Evolutionary conservation across 345 rosid species (phyloP), one percentile per base, ranked within the genome.

Genomic region (Populus alba): DNA sequence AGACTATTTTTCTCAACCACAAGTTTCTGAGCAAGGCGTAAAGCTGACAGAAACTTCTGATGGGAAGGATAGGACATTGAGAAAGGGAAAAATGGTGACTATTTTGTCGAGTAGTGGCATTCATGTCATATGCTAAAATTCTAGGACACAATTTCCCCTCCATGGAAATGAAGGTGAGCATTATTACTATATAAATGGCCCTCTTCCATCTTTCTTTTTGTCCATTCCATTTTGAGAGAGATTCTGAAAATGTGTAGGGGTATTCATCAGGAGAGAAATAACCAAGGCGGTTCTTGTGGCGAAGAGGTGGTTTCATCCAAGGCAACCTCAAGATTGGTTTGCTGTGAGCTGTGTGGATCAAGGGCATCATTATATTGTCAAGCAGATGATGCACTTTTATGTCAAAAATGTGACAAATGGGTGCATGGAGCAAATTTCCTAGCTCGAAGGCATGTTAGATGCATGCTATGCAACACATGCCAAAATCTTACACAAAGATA

Each of bases 381-480:
- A 75, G 98, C 98, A 2, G 98, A 94, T 76, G 84, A 90, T 68
- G 97, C 98, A 1, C 91, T 75, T 73, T 88, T 92, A 0, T 94
- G 98, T 80, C 41, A 82, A 55, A 81, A 83, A 74, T 94, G 98
- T 35, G 98, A 94, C 67, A 87, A 78, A 81, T 77, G 85, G 86
- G 98, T 94, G 27, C 98, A 94, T 37, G 86, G 83, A 68, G 98
- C 97, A 12, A 94, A 94, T 79, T 91, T 94, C 87, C 79, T 94
- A 57, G 96, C 98, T 11, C 85, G 68, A 78, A 89, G 98, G 80
- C 98, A 94, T 57, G 80, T 91, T 29, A 71, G 98, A 75, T 88
- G 96, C 79, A 79, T 94, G 75, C 84, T 94, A 5, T 94, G 98
- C 74, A 80, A 78, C 33, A 33, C 88, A 0, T 94, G 98, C 69